Evolutionary conservation across 2,329 filamentous ascomycete species (phyloP).

Genomic region (Alternaria brassicae): DNA sequence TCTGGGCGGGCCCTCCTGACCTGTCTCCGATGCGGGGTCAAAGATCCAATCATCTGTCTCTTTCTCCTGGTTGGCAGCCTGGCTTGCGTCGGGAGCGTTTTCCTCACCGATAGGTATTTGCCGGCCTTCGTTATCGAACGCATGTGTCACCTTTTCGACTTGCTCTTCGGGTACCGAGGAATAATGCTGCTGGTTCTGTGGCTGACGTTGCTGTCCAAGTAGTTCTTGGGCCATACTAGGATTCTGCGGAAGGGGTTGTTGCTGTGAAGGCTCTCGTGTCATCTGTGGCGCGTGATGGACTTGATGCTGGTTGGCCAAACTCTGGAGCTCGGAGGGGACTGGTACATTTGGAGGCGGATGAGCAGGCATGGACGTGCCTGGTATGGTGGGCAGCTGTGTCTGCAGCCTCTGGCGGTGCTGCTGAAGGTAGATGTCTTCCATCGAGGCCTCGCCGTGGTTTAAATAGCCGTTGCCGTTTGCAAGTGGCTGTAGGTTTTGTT

Average conservation of each 20-base stretch:
- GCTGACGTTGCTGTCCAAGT: slow-evolving; percentile 49
- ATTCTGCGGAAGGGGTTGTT: slow-evolving; percentile 52
- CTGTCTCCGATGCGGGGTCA: slow-evolving; percentile 70
- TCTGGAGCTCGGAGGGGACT: slow-evolving; percentile 51
- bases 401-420: slow-evolving; percentile 63
- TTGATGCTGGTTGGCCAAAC: slow-evolving; percentile 46
- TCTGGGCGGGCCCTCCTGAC: slow-evolving; percentile 61
- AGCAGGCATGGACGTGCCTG: slow-evolving; percentile 60
- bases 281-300: slow-evolving; percentile 54
- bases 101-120: slow-evolving; percentile 57
- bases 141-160: slow-evolving; percentile 64
- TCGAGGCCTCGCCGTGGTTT: slow-evolving; percentile 60
- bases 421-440: slow-evolving; percentile 67
- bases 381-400: slow-evolving; percentile 49
- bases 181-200: slow-evolving; percentile 49
- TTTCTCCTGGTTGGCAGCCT: slow-evolving; percentile 53
- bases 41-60: slow-evolving; percentile 89
- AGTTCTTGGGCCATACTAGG: slow-evolving; percentile 36
- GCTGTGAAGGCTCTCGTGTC: slow-evolving; percentile 53
- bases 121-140: slow-evolving; percentile 65
- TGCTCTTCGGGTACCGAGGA: slow-evolving; percentile 60
- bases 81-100: slow-evolving; percentile 35
- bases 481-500: slow-evolving; percentile 48
- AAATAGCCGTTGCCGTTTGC: slow-evolving; percentile 52
- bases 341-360: slow-evolving; percentile 65